Evolutionary conservation across 345 rosid species (phyloP), one percentile per base, ranked within the genome.

Genomic region (Acer negundo): DNA sequence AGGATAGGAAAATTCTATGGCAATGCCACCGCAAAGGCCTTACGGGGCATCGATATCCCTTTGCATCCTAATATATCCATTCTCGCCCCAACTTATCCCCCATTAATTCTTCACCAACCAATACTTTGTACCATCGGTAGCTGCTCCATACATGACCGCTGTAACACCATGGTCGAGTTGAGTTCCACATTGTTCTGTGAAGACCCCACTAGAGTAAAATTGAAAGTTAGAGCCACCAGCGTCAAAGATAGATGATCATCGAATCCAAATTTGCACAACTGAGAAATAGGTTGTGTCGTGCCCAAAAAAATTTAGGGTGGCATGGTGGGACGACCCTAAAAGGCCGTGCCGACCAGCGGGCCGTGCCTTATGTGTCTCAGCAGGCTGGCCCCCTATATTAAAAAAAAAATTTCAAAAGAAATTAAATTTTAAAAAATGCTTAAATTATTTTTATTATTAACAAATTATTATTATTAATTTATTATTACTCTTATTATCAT

Each of bases 41-140:
- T 63, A 47, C 4, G 3, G 10, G 24, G 70, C 68, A 62, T 40
- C 75, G 1, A 65, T 7, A 58, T 76, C 83, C 35, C 76, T 80
- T 38, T 80, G 26, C 62, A 76, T 76, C 66, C 79, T 76, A 1
- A 71, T 71, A 55, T 76, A 76, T 12, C 83, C 79, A 16, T 46
- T 68, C 16, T 76, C 80, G 0, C 80, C 80, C 83, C 74, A 71
- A 35, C 56, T 40, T 4, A 13, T 24, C 12, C 82, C 78, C 76
- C 84, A 70, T 7, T 81, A 81, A 71, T 81, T 78, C 79, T 81
- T 81, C 22, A 81, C 69, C 11, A 78, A n/a, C 82, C 82, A 82
- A 61, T 78, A 75, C 13, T 69, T 77, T 28, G 64, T 72, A 11
- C 81, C 81, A 53, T 78, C 40, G 46, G 8, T 40, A 20, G 17